These are phyloP conservation scores for Arachnopeziza araneosa DNA, from an alignment of 2,329 filamentous ascomycete species.

Conservation along the genomic window DNA sequence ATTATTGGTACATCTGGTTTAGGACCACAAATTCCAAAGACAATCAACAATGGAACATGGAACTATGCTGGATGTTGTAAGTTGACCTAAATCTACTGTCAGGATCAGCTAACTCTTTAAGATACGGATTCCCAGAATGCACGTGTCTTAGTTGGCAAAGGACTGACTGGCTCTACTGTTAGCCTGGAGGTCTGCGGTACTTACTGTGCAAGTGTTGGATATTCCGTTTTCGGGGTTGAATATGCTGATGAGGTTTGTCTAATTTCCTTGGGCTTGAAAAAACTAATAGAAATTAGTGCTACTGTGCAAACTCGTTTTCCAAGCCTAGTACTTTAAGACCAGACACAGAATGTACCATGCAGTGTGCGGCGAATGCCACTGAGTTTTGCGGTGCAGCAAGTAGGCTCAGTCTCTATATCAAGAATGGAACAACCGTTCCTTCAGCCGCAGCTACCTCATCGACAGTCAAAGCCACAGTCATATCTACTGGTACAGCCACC, in stretches of 20 bases:
- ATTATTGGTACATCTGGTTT: constrained; percentile 5
- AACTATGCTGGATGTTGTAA: constrained; percentile 11
- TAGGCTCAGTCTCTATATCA: constrained; percentile 19
- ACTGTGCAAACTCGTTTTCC: constrained; percentile 11
- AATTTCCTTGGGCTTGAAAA: background rate
- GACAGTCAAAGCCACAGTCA: background rate
- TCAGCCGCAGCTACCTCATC: background rate
- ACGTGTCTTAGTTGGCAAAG: constrained; percentile 6
- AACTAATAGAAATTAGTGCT: constrained; percentile 26
- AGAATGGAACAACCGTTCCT: constrained; percentile 4
- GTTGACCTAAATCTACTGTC: background rate
- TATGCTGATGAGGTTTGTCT: constrained; percentile 36
- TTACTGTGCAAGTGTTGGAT: constrained; percentile 6
- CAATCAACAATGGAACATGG: constrained; percentile 6
- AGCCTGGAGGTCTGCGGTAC: constrained; percentile 14
- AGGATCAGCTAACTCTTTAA: background rate
- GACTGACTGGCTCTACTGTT: constrained; percentile 10
- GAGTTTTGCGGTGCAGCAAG: constrained; percentile 26
- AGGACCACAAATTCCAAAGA: constrained; percentile 5
- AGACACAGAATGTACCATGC: constrained; percentile 20
- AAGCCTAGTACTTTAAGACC: constrained; percentile 4
- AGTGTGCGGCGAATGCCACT: constrained; percentile 22
- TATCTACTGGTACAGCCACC: no score
- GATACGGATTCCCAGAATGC: background rate
- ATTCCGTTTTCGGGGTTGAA: constrained; percentile 37